These are phyloP conservation scores for Boeremia exigua DNA, from an alignment of 2,329 filamentous ascomycete genomes.

Conservation along the genomic window DNA sequence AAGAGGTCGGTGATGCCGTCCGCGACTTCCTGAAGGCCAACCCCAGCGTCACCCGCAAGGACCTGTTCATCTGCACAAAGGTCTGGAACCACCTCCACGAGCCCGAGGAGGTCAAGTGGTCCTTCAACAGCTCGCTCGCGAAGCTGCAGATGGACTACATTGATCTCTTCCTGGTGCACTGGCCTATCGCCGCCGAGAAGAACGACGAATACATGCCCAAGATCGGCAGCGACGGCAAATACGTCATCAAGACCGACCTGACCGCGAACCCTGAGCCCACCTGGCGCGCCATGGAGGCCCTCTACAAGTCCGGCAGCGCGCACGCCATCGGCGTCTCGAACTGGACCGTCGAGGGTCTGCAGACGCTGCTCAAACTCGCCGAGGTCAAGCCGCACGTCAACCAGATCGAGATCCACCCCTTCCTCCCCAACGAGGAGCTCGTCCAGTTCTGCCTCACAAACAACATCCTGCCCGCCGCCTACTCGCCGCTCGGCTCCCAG, in stretches of 20 bases:
- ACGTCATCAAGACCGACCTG: constrained; percentile 68
- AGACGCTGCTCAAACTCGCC: constrained; percentile 70
- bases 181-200: constrained; percentile 60
- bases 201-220: constrained; percentile 60
- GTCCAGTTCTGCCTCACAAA: constrained; percentile 65
- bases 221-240: constrained; percentile 62
- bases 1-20: constrained; percentile 71
- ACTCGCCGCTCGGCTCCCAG: constrained; percentile 73
- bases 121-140: constrained; percentile 66
- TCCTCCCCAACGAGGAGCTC: constrained; percentile 69
- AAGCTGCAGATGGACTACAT: constrained; percentile 69
- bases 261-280: constrained; percentile 71
- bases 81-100: constrained; percentile 64
- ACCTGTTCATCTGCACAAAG: constrained; percentile 78
- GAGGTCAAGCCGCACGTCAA: constrained; percentile 72
- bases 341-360: constrained; percentile 70
- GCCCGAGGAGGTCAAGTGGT: constrained; percentile 65
- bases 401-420: constrained; percentile 78
- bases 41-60: constrained; percentile 61
- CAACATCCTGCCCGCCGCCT: constrained; percentile 67
- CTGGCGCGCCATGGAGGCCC: constrained; percentile 71
- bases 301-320: constrained; percentile 66
- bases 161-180: constrained; percentile 75
- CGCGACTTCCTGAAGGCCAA: constrained; percentile 62
- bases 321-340: constrained; percentile 77